Evolutionary conservation across 73 alveolate species (phyloP).

Genomic region (Stentor coeruleus): DNA sequence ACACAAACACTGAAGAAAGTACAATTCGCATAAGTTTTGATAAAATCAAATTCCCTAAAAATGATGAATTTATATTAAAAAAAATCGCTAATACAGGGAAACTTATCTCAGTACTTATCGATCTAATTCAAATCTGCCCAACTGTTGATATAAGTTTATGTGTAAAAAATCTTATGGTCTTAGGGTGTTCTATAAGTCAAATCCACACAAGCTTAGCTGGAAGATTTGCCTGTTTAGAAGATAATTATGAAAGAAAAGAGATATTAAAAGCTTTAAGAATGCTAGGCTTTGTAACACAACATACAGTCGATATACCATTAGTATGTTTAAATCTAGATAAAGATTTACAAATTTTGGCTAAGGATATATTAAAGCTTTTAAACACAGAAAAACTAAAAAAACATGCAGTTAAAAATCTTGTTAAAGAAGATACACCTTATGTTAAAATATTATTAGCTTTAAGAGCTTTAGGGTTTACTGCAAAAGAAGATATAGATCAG

Average conservation of each 20-base stretch:
- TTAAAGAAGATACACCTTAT: conserved; percentile 5
- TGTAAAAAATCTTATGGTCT: neutral
- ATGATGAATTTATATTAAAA: neutral
- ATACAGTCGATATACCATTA: conserved; percentile 8
- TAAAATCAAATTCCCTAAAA: neutral
- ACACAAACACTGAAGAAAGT: neutral
- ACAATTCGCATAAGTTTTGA: conserved; percentile 17
- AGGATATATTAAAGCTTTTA: neutral
- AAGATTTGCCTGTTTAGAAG: neutral
- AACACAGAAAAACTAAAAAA: conserved; percentile 1
- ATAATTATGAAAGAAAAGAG: neutral
- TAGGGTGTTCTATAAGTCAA: neutral
- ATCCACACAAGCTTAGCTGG: neutral
- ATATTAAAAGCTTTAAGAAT: neutral
- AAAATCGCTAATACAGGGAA: neutral
- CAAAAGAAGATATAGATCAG: neutral
- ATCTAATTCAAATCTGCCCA: neutral
- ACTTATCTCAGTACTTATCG: neutral
- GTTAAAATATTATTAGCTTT: neutral
- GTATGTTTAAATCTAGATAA: neutral
- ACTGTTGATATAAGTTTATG: neutral
- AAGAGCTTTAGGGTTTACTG: neutral
- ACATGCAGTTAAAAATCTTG: neutral
- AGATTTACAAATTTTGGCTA: neutral
- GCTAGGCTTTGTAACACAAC: conserved; percentile 21